Evolutionary conservation across 2,329 filamentous ascomycete genomes (phyloP).

Genomic region (Cladobotryum mycophilum): DNA sequence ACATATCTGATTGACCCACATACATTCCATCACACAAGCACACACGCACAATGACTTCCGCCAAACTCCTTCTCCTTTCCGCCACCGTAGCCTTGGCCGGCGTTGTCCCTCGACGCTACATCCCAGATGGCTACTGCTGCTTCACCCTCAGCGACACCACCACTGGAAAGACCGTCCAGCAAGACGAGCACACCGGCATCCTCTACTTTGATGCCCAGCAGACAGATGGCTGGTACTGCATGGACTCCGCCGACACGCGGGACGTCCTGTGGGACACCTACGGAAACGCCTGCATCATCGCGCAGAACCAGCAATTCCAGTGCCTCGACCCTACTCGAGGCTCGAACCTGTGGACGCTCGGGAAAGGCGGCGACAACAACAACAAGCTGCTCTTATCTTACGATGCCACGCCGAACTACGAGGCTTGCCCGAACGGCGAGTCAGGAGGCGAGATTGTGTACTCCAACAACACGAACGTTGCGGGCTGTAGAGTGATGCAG

Average conservation of each 20-base stretch:
- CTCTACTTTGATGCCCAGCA: slow-evolving; percentile 21
- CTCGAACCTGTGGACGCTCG: slow-evolving; percentile 22
- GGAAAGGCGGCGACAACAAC: slow-evolving; percentile 15
- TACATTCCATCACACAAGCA: background rate
- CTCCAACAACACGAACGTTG: slow-evolving; percentile 13
- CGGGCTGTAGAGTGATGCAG: slow-evolving; percentile 19
- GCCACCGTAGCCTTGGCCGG: slow-evolving; percentile 18
- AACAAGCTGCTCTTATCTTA: slow-evolving; percentile 19
- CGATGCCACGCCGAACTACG: slow-evolving; percentile 19
- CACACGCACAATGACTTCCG: slow-evolving; percentile 14
- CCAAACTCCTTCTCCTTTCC: slow-evolving; percentile 16
- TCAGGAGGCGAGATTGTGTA: slow-evolving; percentile 20
- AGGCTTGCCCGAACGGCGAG: slow-evolving; percentile 21
- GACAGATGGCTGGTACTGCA: slow-evolving; percentile 26
- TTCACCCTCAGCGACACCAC: slow-evolving; percentile 25
- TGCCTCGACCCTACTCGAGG: slow-evolving; percentile 28
- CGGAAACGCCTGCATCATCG: slow-evolving; percentile 29
- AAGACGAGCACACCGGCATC: slow-evolving; percentile 20
- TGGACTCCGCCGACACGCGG: slow-evolving; percentile 19
- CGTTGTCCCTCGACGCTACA: slow-evolving; percentile 9
- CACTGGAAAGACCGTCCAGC: slow-evolving; percentile 19
- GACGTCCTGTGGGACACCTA: slow-evolving; percentile 22
- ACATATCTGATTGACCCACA: too few relatives aligned
- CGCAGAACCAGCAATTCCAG: slow-evolving; percentile 19
- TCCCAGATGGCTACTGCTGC: slow-evolving; percentile 23